A percentile compares a stretch with the other conserved stretches of the same genome.
phyloP scores from a whole-genome alignment of 306 rosid species.

The Gynostemma pentaphyllum region DNA sequence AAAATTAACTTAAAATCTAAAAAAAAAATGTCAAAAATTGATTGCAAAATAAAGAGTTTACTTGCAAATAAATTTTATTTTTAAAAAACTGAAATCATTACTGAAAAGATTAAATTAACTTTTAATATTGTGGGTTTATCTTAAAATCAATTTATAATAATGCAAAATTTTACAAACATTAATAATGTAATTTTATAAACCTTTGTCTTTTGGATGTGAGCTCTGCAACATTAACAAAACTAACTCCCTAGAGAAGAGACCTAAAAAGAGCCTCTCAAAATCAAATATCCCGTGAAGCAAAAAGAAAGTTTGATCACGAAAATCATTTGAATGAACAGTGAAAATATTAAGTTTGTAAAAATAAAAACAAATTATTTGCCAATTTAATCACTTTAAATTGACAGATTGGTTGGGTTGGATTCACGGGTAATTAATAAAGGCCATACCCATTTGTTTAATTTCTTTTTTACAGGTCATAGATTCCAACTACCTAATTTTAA shows the following conservation, averaged over 20 bases:
- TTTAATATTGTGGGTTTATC: too few relatives aligned
- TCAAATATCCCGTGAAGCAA: neutral
- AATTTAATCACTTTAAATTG: neutral
- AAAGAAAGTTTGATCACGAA: neutral
- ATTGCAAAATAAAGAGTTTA: too few relatives aligned
- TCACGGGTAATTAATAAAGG: constrained; percentile 5
- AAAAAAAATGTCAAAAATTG: too few relatives aligned
- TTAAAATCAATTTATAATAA: too few relatives aligned
- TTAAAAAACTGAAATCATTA: too few relatives aligned
- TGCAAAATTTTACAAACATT: too few relatives aligned
- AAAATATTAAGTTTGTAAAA: neutral
- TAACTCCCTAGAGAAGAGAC: neutral
- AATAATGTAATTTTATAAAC: too few relatives aligned
- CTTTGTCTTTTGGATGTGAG: too few relatives aligned
- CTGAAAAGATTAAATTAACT: too few relatives aligned
- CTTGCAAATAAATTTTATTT: too few relatives aligned
- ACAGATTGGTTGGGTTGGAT: neutral
- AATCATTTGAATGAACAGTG: neutral
- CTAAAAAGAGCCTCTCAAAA: neutral
- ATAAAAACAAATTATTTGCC: neutral
- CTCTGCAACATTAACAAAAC: too few relatives aligned
- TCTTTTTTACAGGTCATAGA: constrained; percentile 7
- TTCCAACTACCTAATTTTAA: constrained; percentile 4
- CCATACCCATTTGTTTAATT: constrained; percentile 4
- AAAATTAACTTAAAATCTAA: too few relatives aligned